Evolutionary conservation across 495 filamentous ascomycete genomes (phyloP), one percentile per base, ranked within the genome.

Genomic region (Staphylotrichum longicolle): DNA sequence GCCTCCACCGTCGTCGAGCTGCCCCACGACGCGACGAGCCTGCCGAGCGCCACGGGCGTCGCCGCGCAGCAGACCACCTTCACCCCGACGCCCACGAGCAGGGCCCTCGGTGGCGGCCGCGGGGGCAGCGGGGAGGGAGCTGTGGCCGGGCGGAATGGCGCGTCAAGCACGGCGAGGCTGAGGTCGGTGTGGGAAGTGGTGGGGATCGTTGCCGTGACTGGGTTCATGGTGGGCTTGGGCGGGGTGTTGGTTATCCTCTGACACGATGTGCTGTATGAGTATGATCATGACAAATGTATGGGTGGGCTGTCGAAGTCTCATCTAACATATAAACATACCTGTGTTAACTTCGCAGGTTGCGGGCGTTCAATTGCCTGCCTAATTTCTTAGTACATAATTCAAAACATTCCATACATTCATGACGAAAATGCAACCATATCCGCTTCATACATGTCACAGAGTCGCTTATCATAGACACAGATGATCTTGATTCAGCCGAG

Each of bases 1-100:
- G 71, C 72, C 7, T 80, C 78, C 54, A 72, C 63, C 54, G 62
- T 84, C 33, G 55, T 81, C 2, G 81, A 82, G 61, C 76, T 84
- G 30, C 52, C 44, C 4, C 37, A 39, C 37, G 15, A 27, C 20
- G n/a, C n/a, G 4, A 68, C 67, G 2, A 73, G 74, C 11, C 71
- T 83, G 42, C 77, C 81, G 2, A 66, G 60, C 40, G 66, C 71
- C 11, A 75, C 61, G 12, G 78, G 78, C 35, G 77, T 78, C 33
- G 32, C 37, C 46, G 68, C 60, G 61, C 70, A 70, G 69, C 63
- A 66, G 56, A 64, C 63, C 3, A 63, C 65, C 2, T 60, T 33
- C 30, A 65, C 66, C 5, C 61, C 66, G 35, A 65, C 59, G 15
- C 2, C 44, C 8, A 49, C 58, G 48, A 9, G 15, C 14, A 4